A percentile compares a stretch with the other conserved stretches of the same genome.
Conservation (phyloP, 345 rosid species). For the Salix dunnii region DNA sequence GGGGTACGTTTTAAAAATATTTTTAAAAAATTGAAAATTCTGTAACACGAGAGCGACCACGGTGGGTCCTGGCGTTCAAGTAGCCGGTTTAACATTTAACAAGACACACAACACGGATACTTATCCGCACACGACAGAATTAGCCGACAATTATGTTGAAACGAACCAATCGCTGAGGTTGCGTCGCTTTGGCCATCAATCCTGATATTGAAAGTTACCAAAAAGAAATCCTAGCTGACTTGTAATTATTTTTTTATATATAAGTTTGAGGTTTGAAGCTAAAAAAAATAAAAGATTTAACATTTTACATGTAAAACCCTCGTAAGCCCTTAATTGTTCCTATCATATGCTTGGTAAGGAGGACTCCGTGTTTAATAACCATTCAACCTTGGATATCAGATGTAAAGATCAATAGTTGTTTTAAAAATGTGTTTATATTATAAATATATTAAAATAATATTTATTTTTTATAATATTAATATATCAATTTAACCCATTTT, state of each 20-base stretch:
- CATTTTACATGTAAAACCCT: not conserved
- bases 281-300: not conserved
- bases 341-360: no score
- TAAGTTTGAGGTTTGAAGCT: slow-evolving; percentile 24
- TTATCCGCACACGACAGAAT: not conserved
- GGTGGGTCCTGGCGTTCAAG: not conserved
- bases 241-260: slow-evolving; percentile 1
- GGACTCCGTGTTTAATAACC: not conserved
- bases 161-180: not conserved
- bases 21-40: no score
- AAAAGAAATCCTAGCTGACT: not conserved
- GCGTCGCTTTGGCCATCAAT: not conserved
- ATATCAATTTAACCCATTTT: no score
- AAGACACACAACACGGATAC: no score
- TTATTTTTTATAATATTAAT: no score
- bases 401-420: not conserved
- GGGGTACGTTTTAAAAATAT: no score
- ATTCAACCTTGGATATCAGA: not conserved
- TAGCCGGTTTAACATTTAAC: not conserved
- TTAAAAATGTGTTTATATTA: no score
- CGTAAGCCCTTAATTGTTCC: not conserved
- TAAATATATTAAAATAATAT: no score
- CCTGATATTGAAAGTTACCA: not conserved
- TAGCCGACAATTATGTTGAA: not conserved
- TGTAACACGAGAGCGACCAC: no score